Conservation (phyloP, 2,329 filamentous ascomycete genomes). For the Fonsecaea multimorphosa region DNA sequence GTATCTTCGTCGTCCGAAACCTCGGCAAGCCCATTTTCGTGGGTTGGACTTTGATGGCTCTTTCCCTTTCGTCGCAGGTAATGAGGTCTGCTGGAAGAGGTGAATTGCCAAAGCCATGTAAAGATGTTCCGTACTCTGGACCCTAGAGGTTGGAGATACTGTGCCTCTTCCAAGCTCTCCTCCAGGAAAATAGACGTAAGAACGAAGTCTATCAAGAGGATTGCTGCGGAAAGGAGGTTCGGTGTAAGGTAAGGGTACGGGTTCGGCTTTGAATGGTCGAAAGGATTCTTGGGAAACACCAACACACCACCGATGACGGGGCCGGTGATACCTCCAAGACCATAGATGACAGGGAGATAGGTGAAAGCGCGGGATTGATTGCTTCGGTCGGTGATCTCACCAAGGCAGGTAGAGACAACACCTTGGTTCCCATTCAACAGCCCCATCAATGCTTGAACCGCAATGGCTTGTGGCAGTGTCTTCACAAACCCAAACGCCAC, state of each 20-base stretch:
- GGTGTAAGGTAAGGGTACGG: conserved; percentile 83
- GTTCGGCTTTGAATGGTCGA: conserved; percentile 57
- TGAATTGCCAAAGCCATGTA: conserved; percentile 73
- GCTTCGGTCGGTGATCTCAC: conserved; percentile 91
- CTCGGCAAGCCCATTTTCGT: conserved; percentile 18
- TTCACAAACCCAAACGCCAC: conserved; percentile 84
- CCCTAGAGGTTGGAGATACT: conserved; percentile 65
- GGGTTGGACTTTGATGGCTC: conserved; percentile 20
- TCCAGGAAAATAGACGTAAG: conserved; percentile 81
- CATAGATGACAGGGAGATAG: conserved; percentile 95
- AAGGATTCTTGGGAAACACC: conserved; percentile 68
- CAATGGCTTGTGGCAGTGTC: conserved; percentile 79
- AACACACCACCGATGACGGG: conserved; percentile 88
- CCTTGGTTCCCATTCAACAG: conserved; percentile 93
- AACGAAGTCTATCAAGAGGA: conserved; percentile 75
- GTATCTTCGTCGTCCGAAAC: conserved; percentile 40
- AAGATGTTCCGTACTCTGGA: conserved; percentile 67
- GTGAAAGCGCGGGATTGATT: conserved; percentile 95
- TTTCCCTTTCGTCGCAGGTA: conserved; percentile 55
- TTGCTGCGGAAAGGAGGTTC: conserved; percentile 76
- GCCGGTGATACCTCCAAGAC: conserved; percentile 89
- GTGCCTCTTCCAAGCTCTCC: conserved; percentile 77
- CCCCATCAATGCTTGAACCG: conserved; percentile 90
- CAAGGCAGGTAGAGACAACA: conserved; percentile 89
- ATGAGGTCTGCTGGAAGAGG: conserved; percentile 63